Conservation (phyloP, 768 basidiomycete species). For the Kwoniella newhampshirensis region DNA sequence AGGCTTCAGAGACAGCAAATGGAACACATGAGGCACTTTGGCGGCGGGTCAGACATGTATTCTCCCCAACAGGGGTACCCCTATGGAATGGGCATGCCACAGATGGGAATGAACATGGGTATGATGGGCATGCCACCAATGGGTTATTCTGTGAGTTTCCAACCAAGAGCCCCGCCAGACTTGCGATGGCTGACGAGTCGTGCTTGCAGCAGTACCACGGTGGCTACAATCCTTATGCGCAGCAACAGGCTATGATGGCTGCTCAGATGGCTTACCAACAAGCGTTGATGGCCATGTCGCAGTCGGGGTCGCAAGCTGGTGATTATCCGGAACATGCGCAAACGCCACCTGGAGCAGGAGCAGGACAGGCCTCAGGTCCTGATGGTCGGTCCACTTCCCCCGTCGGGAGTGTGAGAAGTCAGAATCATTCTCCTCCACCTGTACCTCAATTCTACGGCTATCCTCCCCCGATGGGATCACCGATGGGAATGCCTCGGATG, state of each 20-base stretch:
- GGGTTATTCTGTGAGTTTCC: constrained; percentile 28
- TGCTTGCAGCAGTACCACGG: constrained; percentile 26
- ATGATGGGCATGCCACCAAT: constrained; percentile 41
- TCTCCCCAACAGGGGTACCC: constrained; percentile 56
- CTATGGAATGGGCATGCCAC: constrained; percentile 28
- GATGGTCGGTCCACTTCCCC: constrained; percentile 11
- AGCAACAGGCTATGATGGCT: constrained; percentile 55
- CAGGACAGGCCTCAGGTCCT: not conserved
- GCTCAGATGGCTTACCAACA: constrained; percentile 55
- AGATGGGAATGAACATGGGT: constrained; percentile 33
- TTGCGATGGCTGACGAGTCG: constrained; percentile 9
- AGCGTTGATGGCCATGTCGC: constrained; percentile 46
- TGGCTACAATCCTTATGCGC: constrained; percentile 48
- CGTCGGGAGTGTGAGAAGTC: constrained; percentile 10
- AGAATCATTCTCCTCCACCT: constrained; percentile 15
- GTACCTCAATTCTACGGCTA: constrained; percentile 10
- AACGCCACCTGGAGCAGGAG: not conserved
- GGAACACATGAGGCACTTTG: constrained; percentile 71
- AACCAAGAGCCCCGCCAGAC: too few relatives aligned
- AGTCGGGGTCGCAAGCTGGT: constrained; percentile 31
- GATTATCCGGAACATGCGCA: constrained; percentile 15
- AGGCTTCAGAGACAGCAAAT: constrained; percentile 84
- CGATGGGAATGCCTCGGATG: constrained; percentile 9
- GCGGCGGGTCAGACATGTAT: constrained; percentile 60
- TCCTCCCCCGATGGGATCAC: constrained; percentile 16